Base-by-base conservation (phyloP, 148 eudicot genomes). In the Cornus controversa region DNA sequence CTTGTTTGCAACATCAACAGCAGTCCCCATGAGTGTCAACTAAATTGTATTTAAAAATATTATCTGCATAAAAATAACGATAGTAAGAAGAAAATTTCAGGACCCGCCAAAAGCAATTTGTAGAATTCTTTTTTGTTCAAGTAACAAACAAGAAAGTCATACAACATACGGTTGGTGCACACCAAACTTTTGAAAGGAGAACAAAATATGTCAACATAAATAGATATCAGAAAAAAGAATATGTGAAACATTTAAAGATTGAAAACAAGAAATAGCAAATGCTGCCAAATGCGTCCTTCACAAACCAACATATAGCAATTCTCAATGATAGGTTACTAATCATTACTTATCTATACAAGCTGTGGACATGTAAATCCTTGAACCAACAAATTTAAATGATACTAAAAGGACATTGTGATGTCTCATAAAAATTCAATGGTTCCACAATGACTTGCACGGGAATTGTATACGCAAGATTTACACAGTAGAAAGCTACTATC, bases 11-110 rank as follows among this genome's bases (percentile, higher is more conserved):
- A 68, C 66, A 42, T 74, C 82, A 45, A 67, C 47, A 60, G 62
- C 23, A n/a, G 78, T 80, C 54, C 82, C 82, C 82, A 74, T 80
- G 70, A 69, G 63, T 68, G 37, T 54, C 50, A 60, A 28, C 57
- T 36, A 74, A 57, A 36, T 57, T 24, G 23, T n/a, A 7, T 22
- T 20, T 37, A 34, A 25, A 42, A 40, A 23, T 58, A 25, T 13
- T 34, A 36, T 34, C 74, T 69, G 65, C 66, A 37, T 22, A n/a
- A n/a, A n/a, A n/a, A n/a, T n/a, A 73, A 73, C 64, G 6, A 60
- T 60, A 60, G 20, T 60, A n/a, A 18, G 23, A 2, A 22, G 5
- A 60, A 3, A 6, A 42, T 40, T 34, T 20, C 28, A 45, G 42
- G 20, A 20, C 28, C 28, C 18, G 22, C 16, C 20, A 27, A 69